Base-by-base conservation (phyloP, 2,329 filamentous ascomycete species). In the Paradendryphiella salina region DNA sequence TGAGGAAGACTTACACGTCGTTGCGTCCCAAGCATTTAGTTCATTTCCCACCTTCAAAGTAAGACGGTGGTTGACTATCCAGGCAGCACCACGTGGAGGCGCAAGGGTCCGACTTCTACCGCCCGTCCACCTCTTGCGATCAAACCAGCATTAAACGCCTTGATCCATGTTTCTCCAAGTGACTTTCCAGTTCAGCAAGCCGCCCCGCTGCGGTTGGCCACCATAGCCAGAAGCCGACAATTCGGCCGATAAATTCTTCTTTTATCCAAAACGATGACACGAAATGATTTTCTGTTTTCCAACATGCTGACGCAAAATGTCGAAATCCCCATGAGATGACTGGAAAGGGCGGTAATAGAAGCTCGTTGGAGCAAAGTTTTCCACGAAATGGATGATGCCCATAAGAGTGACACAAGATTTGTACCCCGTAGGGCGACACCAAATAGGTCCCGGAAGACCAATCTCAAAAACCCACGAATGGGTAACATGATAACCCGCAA, bases 71-170 rank as follows among this genome's bases (percentile, higher is more conserved):
- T 56, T 57, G 57, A 67, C 60, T 69, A 66, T 69, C 66, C 67
- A 70, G 67, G 61, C 57, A 57, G 65, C 64, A 71, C 67, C 65
- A 60, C 67, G 65, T 55, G 67, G 66, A 71, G 65, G 67, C 66
- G 67, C 67, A 67, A 65, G 67, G 65, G 60, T 70, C 66, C 67
- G 66, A 66, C 65, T 68, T 70, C 63, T 66, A 56, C 63, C 64
- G 57, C 65, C 66, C 66, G 36, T 64, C 67, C 66, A 44, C 48
- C 66, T 68, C 65, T 67, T 69, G 61, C 62, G 55, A 58, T 59
- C 63, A 54, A 40, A 23, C 56, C 54, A 54, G 54, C 57, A 45
- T 46, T 31, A 42, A 50, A 44, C 32, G 49, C 52, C 56, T 43
- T 54, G 61, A 64, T 52, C 59, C 58, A 51, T 34, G 46, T 31